Percentiles rank a stretch among this genome's conserved stretches.
Conservation (phyloP, 2,329 filamentous ascomycete species). For the Salinomyces thailandicus region DNA sequence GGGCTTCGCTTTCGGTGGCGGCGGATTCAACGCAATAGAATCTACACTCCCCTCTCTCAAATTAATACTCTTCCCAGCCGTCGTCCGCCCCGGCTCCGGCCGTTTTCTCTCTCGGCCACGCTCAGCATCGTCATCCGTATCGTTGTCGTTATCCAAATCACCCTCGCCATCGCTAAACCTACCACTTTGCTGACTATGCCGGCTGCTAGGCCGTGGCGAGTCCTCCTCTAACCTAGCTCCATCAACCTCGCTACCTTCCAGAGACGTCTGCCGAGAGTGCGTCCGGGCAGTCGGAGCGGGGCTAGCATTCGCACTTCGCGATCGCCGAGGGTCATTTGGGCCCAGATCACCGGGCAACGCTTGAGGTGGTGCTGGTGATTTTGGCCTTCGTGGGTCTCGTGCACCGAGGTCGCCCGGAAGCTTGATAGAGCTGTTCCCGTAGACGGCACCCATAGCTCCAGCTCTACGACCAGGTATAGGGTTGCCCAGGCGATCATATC, state of each 20-base stretch:
- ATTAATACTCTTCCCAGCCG: constrained; percentile 24
- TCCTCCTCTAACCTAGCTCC: constrained; percentile 19
- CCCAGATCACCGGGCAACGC: constrained; percentile 23
- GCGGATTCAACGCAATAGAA: constrained; percentile 13
- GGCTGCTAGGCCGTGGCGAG: constrained; percentile 8
- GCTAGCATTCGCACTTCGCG: constrained; percentile 17
- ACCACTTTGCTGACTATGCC: constrained; percentile 7
- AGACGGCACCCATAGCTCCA: constrained; percentile 23
- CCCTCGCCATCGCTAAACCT: constrained; percentile 22
- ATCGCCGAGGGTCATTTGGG: constrained; percentile 21
- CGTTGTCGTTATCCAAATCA: constrained; percentile 25
- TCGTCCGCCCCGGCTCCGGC: constrained; percentile 25
- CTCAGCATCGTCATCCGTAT: constrained; percentile 22
- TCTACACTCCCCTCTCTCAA: constrained; percentile 22
- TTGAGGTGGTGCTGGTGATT: constrained; percentile 19
- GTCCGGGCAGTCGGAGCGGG: constrained; percentile 15
- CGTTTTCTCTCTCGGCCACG: constrained; percentile 25
- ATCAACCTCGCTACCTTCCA: constrained; percentile 14
- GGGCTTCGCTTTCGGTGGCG: constrained; percentile 14
- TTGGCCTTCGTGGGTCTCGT: constrained; percentile 25
- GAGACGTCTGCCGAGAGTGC: constrained; percentile 5
- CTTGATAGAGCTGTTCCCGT: constrained; percentile 17
- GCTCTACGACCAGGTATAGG: constrained; percentile 17
- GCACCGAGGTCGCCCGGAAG: constrained; percentile 29
- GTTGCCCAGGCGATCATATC: constrained; percentile 22